Evolutionary conservation across 208 protist genomes (phyloP).

Genomic region (Leishmania mexicana): DNA sequence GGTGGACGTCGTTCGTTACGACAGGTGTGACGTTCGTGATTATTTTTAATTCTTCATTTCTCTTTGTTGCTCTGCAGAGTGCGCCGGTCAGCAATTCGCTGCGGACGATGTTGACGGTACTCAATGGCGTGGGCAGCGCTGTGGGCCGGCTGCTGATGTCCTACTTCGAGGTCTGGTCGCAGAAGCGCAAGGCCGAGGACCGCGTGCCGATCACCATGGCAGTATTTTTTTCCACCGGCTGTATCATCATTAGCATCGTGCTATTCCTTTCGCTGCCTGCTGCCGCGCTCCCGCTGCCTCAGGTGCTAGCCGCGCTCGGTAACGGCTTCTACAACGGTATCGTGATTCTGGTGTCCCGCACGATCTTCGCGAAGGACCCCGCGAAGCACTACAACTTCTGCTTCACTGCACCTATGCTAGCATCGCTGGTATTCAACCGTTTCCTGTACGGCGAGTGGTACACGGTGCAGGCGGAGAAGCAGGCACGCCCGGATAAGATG

Average conservation of each 20-base stretch:
- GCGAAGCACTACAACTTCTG: conserved; percentile 80
- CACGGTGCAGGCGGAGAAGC: conserved; percentile 54
- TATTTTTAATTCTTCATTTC: conserved; percentile 60
- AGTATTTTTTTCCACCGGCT: conserved; percentile 41
- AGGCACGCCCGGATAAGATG: conserved; percentile 23
- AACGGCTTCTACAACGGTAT: conserved; percentile 55
- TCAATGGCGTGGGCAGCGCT: conserved; percentile 70
- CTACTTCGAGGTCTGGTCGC: conserved; percentile 54
- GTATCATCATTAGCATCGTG: conserved; percentile 42
- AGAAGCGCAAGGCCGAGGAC: conserved; percentile 54
- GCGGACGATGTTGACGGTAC: conserved; percentile 52
- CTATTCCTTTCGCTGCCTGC: conserved; percentile 47
- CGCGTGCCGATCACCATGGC: conserved; percentile 62
- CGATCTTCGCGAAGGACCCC: conserved; percentile 66
- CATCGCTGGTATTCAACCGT: conserved; percentile 50
- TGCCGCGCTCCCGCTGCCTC: conserved; percentile 51
- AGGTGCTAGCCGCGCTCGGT: conserved; percentile 49
- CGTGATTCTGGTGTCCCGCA: conserved; percentile 56
- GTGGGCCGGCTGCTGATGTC: conserved; percentile 65
- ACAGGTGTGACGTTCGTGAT: conserved; percentile 50
- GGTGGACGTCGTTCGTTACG: conserved; percentile 51
- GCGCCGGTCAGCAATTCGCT: conserved; percentile 33
- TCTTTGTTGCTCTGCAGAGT: conserved; percentile 49
- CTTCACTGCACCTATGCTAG: conserved; percentile 36
- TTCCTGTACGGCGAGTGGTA: conserved; percentile 80